A percentile compares a stretch with the other conserved stretches of the same genome.
Evolutionary conservation across 306 rosid genomes (phyloP).

Genomic region (Alnus glutinosa): DNA sequence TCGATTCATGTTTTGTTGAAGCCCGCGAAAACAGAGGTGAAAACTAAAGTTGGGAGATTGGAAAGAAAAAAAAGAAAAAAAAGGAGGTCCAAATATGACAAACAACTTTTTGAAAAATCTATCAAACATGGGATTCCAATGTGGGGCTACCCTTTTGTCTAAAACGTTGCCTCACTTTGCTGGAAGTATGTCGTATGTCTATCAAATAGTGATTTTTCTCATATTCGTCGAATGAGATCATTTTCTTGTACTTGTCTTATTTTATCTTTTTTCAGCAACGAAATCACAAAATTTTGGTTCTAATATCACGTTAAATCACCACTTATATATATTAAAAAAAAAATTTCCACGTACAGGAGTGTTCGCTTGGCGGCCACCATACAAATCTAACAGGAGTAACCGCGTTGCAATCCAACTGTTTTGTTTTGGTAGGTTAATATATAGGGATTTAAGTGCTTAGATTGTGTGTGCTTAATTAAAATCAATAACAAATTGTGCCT

Average conservation of each 20-base stretch:
- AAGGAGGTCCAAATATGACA: conserved; percentile 44
- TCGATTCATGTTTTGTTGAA: not conserved
- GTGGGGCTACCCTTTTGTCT: conserved; percentile 26
- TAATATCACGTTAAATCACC: no score
- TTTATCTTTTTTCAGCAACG: conserved; percentile 24
- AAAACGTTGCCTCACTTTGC: not conserved
- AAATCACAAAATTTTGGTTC: not conserved
- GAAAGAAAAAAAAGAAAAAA: conserved; percentile 12
- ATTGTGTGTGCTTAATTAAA: no score
- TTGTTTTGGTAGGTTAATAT: no score
- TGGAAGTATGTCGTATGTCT: not conserved
- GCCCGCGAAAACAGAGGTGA: not conserved
- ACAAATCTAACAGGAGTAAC: no score
- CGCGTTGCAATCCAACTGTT: no score
- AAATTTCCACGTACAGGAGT: no score
- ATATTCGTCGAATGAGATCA: not conserved
- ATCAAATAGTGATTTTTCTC: not conserved
- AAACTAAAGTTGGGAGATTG: not conserved
- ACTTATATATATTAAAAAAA: no score
- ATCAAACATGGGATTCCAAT: conserved; percentile 29
- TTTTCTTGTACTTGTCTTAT: conserved; percentile 30
- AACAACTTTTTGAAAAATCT: conserved; percentile 46
- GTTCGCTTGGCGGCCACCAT: no score
- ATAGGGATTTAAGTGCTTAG: no score
- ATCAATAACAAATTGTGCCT: no score